These are phyloP conservation scores for Arabidopsis lyrata DNA, from an alignment of 441 rosid genomes.

Conservation along the genomic window DNA sequence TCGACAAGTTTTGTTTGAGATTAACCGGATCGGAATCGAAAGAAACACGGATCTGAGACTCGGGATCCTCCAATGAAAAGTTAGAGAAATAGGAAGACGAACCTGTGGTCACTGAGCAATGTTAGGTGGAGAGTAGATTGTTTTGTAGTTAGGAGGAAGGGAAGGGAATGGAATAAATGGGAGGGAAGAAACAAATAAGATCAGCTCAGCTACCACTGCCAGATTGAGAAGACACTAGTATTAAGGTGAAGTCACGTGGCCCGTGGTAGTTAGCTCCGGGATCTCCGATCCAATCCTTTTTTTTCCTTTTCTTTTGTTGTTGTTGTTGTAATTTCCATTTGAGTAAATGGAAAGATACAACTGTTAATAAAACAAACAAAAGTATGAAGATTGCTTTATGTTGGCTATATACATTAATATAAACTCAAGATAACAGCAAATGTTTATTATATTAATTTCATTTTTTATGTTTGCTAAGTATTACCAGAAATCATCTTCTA, in stretches of 20 bases:
- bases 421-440: too few species aligned
- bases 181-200: conserved; percentile 40
- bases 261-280: conserved; percentile 47
- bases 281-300: neutral
- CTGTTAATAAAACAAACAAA: too few species aligned
- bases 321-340: too few species aligned
- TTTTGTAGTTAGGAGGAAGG: neutral
- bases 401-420: too few species aligned
- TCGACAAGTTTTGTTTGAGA: conserved; percentile 7
- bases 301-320: neutral
- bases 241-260: conserved; percentile 46
- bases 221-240: neutral
- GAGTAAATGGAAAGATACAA: too few species aligned
- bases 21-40: conserved; percentile 3
- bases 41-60: conserved; percentile 45
- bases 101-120: conserved; percentile 31
- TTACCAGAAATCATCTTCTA: too few species aligned
- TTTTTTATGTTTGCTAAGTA: too few species aligned
- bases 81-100: conserved; percentile 10
- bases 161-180: conserved; percentile 35
- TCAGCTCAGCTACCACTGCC: conserved; percentile 31
- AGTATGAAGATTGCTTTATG: too few species aligned
- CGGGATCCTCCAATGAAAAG: neutral
- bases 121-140: conserved; percentile 31
- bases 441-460: too few species aligned